phyloP scores from a whole-genome alignment of 495 filamentous ascomycete genomes.

The Penicillium taxi region DNA sequence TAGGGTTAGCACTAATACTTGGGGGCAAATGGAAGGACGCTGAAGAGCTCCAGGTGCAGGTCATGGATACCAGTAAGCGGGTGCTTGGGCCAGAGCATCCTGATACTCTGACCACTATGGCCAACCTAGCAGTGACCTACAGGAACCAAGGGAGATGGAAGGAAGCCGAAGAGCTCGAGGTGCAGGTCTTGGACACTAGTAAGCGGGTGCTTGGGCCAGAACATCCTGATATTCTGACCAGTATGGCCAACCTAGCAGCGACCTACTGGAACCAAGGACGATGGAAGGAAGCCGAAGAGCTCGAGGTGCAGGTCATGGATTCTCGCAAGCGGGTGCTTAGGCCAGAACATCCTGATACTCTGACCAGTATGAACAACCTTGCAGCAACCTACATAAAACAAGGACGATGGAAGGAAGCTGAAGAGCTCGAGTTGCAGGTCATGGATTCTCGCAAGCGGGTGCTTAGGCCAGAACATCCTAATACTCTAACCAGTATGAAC shows the following conservation, averaged over 20 bases:
- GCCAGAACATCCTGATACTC: not conserved
- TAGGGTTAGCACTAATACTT: not conserved
- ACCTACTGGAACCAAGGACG: conserved; percentile 1
- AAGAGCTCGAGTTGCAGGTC: not conserved
- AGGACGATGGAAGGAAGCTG: not conserved
- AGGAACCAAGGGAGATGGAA: not conserved
- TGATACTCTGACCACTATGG: not conserved
- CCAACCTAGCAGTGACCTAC: not conserved
- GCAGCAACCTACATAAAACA: not conserved
- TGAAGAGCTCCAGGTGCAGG: not conserved
- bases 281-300: conserved; percentile 1
- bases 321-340: not conserved
- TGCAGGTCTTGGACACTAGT: not conserved
- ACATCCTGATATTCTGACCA: not conserved
- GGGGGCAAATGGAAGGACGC: not conserved
- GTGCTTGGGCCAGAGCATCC: not conserved
- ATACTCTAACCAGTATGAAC: not conserved
- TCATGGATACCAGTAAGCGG: not conserved
- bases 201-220: not conserved
- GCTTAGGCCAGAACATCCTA: not conserved
- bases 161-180: conserved; percentile 1
- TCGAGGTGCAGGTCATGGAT: not conserved
- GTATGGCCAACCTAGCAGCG: not conserved
- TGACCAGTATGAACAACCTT: not conserved
- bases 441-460: not conserved